These are phyloP conservation scores for Schizosaccharomyces lindneri DNA, from an alignment of 805 yeast species.

Conservation along the genomic window DNA sequence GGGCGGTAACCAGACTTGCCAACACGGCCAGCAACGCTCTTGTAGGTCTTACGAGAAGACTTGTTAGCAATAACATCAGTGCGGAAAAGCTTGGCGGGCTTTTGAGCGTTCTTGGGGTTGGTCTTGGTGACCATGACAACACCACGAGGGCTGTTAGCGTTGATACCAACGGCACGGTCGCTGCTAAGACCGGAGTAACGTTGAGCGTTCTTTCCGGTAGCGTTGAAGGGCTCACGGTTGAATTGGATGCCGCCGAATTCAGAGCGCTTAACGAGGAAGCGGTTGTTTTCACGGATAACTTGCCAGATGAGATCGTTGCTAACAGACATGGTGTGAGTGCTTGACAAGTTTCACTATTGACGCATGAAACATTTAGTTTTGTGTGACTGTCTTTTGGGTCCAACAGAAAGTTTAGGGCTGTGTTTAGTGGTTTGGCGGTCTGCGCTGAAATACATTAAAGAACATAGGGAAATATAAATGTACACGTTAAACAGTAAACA, in stretches of 20 bases:
- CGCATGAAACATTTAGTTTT: not conserved
- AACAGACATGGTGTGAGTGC: conserved; percentile 2
- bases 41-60: conserved; percentile 21
- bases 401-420: no score
- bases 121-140: conserved; percentile 20
- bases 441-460: no score
- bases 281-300: conserved; percentile 2
- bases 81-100: conserved; percentile 21
- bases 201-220: conserved; percentile 22
- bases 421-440: no score
- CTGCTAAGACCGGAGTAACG: conserved; percentile 23
- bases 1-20: conserved; percentile 23
- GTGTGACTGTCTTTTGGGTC: not conserved
- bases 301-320: conserved; percentile 3
- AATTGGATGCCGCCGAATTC: conserved; percentile 2
- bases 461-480: no score
- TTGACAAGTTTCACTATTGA: not conserved
- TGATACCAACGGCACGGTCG: conserved; percentile 25
- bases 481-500: no score
- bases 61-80: conserved; percentile 20
- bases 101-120: conserved; percentile 22
- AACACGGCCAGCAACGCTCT: conserved; percentile 19
- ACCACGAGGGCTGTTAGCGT: conserved; percentile 15
- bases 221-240: conserved; percentile 26
- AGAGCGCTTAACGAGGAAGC: not conserved